Evolutionary conservation across 2,329 filamentous ascomycete species (phyloP), one percentile per base, ranked within the genome.

Genomic region (Nemania sp.): DNA sequence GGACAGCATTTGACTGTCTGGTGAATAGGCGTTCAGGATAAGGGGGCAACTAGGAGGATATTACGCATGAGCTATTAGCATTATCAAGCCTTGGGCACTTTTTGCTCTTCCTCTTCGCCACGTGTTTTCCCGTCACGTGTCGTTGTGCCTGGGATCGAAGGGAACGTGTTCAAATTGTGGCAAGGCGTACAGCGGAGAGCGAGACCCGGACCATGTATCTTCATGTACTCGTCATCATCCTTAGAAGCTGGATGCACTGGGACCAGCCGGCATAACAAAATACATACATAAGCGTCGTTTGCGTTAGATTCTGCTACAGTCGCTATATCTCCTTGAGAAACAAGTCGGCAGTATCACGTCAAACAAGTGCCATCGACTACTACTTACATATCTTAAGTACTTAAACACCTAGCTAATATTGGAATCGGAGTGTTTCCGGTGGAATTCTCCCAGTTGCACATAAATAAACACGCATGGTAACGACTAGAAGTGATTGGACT

Each of bases 11-110:
- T 57, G 17, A 59, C 29, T 18, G 46, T 49, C 25, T 18, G n/a
- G 35, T 18, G 53, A 39, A 32, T 49, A 42, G 62, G 62, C 59
- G 62, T 63, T 63, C 45, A 11, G 47, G 37, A 43, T 25, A 53
- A 35, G 47, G 43, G 43, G 12, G 43, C 37, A 57, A 56, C 45
- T 15, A 42, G 53, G 49, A 35, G 47, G 15, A 21, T 43, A 29
- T 29, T 7, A 29, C 25, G n/a, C 37, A 48, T 47, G 29, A 39
- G 37, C 13, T 47, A 10, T 47, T 57, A 29, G 58, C 50, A 58
- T 58, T 49, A 3, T 39, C 17, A 12, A 37, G 13, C 46, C 20
- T 35, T 29, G 13, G 6, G n/a, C 25, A 39, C 20, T 50, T 53
- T 45, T 47, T 12, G 2, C 2, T 50, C n/a, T 52, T 37, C 11